A percentile compares a stretch with the other conserved stretches of the same genome.
These are phyloP conservation scores for Fusarium equiseti DNA, from an alignment of 2,329 filamentous ascomycete genomes.

Conservation along the genomic window DNA sequence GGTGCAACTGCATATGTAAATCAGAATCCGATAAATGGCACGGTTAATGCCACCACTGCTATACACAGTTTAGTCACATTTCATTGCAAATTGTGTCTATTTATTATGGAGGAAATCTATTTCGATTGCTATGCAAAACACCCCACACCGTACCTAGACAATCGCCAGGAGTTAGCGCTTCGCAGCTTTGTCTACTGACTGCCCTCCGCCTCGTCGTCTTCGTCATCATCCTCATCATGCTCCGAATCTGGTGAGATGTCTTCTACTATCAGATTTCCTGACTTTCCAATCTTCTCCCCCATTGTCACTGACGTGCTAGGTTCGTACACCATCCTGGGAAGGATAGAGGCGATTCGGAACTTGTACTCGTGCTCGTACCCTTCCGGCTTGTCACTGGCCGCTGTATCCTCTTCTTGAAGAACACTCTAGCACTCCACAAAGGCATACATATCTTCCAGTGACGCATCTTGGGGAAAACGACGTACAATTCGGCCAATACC, in stretches of 20 bases:
- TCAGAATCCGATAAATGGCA: not conserved
- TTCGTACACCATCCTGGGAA: constrained; percentile 86
- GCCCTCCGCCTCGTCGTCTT: constrained; percentile 43
- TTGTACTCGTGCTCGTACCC: constrained; percentile 83
- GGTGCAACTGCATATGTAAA: not conserved
- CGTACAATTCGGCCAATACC: constrained; percentile 82
- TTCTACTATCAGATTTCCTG: constrained; percentile 92
- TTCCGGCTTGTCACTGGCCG: constrained; percentile 62
- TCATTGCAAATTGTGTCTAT: constrained; percentile 1
- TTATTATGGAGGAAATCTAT: constrained; percentile 4
- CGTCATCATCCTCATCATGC: constrained; percentile 48
- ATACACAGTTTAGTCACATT: not conserved
- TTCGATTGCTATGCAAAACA: constrained; percentile 32
- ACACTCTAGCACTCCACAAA: constrained; percentile 92
- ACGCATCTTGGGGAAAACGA: constrained; percentile 75
- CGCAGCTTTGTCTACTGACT: constrained; percentile 32
- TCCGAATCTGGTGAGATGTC: constrained; percentile 56
- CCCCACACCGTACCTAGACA: constrained; percentile 6
- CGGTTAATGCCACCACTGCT: not conserved
- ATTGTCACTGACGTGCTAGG: constrained; percentile 75
- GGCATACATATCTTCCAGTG: constrained; percentile 90
- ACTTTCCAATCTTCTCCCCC: constrained; percentile 79
- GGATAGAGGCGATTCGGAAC: constrained; percentile 87
- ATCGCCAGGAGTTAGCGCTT: constrained; percentile 11
- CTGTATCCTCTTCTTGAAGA: constrained; percentile 58